Evolutionary conservation across 257 asterid species (phyloP), one percentile per base, ranked within the genome.

Genomic region (Coffea eugenioides): DNA sequence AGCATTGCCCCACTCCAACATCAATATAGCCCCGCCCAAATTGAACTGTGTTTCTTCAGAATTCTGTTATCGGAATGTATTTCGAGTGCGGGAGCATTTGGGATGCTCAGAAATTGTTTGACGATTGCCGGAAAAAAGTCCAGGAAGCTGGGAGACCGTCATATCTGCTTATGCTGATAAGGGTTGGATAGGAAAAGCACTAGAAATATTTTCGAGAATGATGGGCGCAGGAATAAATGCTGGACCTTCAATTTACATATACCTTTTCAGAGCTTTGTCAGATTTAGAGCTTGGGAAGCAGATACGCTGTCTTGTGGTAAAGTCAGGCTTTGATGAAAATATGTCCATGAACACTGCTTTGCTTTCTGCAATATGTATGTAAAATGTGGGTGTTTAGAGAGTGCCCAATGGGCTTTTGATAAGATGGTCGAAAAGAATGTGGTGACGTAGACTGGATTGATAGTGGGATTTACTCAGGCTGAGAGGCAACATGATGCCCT

Each of bases 401-500:
- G 75, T 45, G 92, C 90, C 0, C 83, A 87, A 71, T 57, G 75
- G 71, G 51, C 64, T 41, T 90, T 90, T 61, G 77, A 78, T 46
- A 73, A 62, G 80, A 88, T 88, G 87, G 72, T 10, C 6, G 90
- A 86, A 54, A 88, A 80, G 84, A 88, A 82, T 78, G 84, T 69
- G 3, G 77, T 87, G 52, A 65, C 90, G 8, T 88, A 90, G 90
- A 90, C 94, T 39, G 74, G 84, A 0, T 77, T 90, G 89, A 87
- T 90, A 84, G 88, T 86, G 83, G 92, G 91, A 12, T 88, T 80
- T 79, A 81, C 91, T 79, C 82, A 85, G 59, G 89, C 90, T 20
- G 77, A 84, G 73, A 82, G 85, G 85, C 80, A 75, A 49, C 84
- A 77, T n/a, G 89, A 86, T 84, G 84, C 87, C 66, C 74, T 88